phyloP scores from a whole-genome alignment of 108 stramenopile genomes.

The Skeletonema grethae region DNA sequence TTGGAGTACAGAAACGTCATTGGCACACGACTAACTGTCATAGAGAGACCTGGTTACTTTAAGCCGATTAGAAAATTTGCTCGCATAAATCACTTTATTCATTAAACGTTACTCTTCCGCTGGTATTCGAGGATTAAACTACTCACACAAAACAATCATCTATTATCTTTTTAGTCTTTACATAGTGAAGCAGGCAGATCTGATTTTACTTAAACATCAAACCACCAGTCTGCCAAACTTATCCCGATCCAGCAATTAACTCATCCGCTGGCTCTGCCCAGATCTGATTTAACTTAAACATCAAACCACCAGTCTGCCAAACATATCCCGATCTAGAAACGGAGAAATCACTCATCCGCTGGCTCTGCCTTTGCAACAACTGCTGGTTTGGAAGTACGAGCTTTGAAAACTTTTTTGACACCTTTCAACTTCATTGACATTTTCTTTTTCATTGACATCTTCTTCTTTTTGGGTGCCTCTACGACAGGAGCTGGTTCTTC shows the following conservation, averaged over 20 bases:
- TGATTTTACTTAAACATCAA: neutral
- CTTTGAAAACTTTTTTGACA: neutral
- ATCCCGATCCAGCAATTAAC: neutral
- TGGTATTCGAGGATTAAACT: neutral
- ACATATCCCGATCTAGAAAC: neutral
- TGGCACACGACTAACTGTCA: no score
- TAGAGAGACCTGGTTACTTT: no score
- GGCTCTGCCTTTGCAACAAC: neutral
- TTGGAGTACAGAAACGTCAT: no score
- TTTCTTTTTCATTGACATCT: slow-evolving; percentile 3
- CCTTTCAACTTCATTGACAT: slow-evolving; percentile 5
- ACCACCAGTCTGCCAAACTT: neutral
- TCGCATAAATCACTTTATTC: no score
- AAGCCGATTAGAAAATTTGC: no score
- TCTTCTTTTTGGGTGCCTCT: neutral
- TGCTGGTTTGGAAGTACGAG: neutral
- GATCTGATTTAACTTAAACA: neutral
- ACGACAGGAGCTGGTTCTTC: neutral
- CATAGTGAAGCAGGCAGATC: neutral
- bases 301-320: neutral
- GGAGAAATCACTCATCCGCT: neutral
- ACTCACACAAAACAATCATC: neutral
- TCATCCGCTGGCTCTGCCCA: neutral
- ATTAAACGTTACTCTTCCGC: no score
- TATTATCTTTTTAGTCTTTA: neutral